These are phyloP conservation scores for Rutstroemia sp. DNA, from an alignment of 2,329 filamentous ascomycete genomes.

Conservation along the genomic window DNA sequence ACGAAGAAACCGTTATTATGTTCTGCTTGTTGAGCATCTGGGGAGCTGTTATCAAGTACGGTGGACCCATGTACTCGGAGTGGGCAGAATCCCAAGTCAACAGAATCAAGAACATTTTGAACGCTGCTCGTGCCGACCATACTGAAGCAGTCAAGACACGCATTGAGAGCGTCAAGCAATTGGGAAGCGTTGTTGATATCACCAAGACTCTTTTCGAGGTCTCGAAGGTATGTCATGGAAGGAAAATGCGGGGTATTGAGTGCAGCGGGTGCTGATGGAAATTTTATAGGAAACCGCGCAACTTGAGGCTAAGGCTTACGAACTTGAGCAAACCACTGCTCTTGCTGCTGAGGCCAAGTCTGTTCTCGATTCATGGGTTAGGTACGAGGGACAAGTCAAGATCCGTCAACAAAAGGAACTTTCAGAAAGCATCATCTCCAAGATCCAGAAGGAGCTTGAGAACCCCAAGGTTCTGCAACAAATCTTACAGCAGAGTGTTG, in stretches of 20 bases:
- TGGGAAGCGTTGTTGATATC: constrained; percentile 88
- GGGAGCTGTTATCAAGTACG: constrained; percentile 86
- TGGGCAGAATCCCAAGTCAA: constrained; percentile 82
- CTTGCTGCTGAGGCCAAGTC: constrained; percentile 88
- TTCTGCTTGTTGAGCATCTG: constrained; percentile 92
- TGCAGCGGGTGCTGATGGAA: constrained; percentile 6
- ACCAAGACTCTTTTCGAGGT: constrained; percentile 97
- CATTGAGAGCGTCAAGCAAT: constrained; percentile 91
- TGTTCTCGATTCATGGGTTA: constrained; percentile 96
- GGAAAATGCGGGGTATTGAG: not conserved
- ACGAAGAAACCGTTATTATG: constrained; percentile 95
- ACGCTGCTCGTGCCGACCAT: constrained; percentile 89
- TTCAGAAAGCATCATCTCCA: constrained; percentile 85
- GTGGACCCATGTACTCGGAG: constrained; percentile 82
- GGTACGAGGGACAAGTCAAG: constrained; percentile 98
- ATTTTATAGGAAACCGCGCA: constrained; percentile 68
- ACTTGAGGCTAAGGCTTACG: constrained; percentile 92
- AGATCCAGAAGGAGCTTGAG: constrained; percentile 98
- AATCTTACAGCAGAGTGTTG: constrained; percentile 93
- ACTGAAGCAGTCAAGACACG: constrained; percentile 90
- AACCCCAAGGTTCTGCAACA: constrained; percentile 96
- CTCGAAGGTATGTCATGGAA: constrained; percentile 69
- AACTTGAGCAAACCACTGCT: constrained; percentile 94
- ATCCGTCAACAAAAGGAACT: constrained; percentile 97
- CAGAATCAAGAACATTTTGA: constrained; percentile 93